Evolutionary conservation across 2,329 filamentous ascomycete genomes (phyloP).

Genomic region (Calonectria henricotiae): DNA sequence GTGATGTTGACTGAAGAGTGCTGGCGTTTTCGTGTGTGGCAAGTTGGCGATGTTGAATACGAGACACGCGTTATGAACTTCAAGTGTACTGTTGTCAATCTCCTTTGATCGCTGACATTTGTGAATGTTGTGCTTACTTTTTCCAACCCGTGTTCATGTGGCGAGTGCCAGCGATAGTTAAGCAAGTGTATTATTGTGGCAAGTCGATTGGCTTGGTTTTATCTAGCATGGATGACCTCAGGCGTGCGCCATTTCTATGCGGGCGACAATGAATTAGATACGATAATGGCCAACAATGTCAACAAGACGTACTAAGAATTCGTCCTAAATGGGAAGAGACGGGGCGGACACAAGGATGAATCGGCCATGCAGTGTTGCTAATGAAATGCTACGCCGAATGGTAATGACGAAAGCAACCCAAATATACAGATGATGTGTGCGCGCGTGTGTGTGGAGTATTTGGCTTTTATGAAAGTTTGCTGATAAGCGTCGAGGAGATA

Average conservation of each 20-base stretch:
- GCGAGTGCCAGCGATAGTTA: no score
- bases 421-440: neutral
- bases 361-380: neutral
- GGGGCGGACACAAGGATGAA: neutral
- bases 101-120: constrained; percentile 1
- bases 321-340: neutral
- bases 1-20: neutral
- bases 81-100: neutral
- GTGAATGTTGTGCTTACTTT: constrained; percentile 48
- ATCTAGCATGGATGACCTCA: no score
- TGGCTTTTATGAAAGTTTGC: neutral
- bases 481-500: neutral
- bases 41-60: neutral
- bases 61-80: neutral
- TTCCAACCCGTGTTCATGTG: constrained; percentile 32
- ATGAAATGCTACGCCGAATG: neutral
- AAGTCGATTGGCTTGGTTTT: no score
- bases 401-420: neutral
- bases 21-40: neutral
- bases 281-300: neutral
- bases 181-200: no score
- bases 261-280: neutral
- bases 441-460: neutral
- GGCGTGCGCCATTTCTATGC: neutral
- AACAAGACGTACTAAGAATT: neutral